Evolutionary conservation across 192 early-diverging fungal species (phyloP), one percentile per base, ranked within the genome.

Genomic region (Coemansia sp.): DNA sequence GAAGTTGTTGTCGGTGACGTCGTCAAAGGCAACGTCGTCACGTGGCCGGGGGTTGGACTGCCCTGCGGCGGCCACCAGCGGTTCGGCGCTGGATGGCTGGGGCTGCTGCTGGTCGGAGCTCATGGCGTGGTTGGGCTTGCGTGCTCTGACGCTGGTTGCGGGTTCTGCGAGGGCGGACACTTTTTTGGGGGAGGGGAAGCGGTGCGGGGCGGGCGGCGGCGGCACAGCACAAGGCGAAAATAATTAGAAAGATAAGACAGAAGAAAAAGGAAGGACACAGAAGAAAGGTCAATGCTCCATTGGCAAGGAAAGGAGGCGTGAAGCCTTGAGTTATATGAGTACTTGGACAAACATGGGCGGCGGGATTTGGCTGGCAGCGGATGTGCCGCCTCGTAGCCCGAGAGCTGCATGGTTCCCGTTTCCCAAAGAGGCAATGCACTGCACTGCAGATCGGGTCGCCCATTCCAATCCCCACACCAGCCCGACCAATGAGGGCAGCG

Each of bases 1-100:
- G 54, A 91, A 82, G 69, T 84, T 84, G 62, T 71, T 84, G 67
- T 90, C 88, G 9, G 87, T 62, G 15, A 79, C 82, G 45, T 84
- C 63, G 52, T 90, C 88, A 46, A 53, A 76, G 32, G 79, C 74
- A 6, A 76, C 79, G 58, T 81, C 70, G 62, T 81, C 74, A 59
- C 71, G 79, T 15, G 79, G 79, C 13, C 63, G 67, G 19, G 73
- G 60, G 46, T 45, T 62, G 56, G 71, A 59, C 34, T 54, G 32
- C 1, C 9, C 41, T 29, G n/a, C 15, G 43, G 43, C 60, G 29
- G 9, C 59, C 22, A 13, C 25, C 59, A 45, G 22, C 23, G 59
- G 23, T 9, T 43, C 41, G 29, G 62, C 5, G 50, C 62, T 53
- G 50, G 62, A 35, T 9, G 55, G 32, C 55, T 36, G 25, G 10